These are phyloP conservation scores for Lanzia echinophila DNA, from an alignment of 2,329 filamentous ascomycete genomes.

Conservation along the genomic window DNA sequence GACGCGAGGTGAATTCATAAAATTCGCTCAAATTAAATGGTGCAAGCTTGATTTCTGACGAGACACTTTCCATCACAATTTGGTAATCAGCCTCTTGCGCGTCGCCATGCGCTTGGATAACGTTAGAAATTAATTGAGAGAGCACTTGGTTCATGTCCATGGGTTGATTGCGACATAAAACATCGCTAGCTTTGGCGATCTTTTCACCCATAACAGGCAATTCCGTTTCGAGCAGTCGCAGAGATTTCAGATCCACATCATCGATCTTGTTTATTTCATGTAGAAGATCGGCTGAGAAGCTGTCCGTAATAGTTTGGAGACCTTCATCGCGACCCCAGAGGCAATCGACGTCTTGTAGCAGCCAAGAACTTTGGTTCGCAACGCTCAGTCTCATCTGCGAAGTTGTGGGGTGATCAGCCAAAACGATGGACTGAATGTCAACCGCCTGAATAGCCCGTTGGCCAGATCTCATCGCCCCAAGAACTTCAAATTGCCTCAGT, in stretches of 20 bases:
- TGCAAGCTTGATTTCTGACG: background rate
- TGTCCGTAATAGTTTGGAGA: constrained; percentile 40
- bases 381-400: constrained; percentile 25
- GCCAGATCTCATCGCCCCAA: constrained; percentile 15
- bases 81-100: constrained; percentile 16
- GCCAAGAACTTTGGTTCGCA: constrained; percentile 19
- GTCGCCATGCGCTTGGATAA: constrained; percentile 20
- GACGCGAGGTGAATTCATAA: background rate
- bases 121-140: constrained; percentile 8
- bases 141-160: constrained; percentile 35
- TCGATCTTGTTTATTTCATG: constrained; percentile 45
- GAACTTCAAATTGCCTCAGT: constrained; percentile 40
- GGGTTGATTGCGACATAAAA: constrained; percentile 41
- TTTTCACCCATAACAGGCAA: constrained; percentile 53
- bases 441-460: constrained; percentile 1
- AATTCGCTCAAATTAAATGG: background rate
- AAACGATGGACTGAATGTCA: constrained; percentile 23
- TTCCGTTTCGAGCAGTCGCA: constrained; percentile 59
- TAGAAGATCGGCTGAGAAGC: constrained; percentile 47
- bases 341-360: constrained; percentile 26
- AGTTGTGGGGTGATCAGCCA: constrained; percentile 26
- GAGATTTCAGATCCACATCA: constrained; percentile 50
- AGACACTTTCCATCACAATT: background rate
- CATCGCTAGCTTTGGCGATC: constrained; percentile 19
- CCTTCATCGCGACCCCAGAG: constrained; percentile 27